phyloP scores from a whole-genome alignment of 1,139 yeast genomes.

The Taphrina confusa region DNA sequence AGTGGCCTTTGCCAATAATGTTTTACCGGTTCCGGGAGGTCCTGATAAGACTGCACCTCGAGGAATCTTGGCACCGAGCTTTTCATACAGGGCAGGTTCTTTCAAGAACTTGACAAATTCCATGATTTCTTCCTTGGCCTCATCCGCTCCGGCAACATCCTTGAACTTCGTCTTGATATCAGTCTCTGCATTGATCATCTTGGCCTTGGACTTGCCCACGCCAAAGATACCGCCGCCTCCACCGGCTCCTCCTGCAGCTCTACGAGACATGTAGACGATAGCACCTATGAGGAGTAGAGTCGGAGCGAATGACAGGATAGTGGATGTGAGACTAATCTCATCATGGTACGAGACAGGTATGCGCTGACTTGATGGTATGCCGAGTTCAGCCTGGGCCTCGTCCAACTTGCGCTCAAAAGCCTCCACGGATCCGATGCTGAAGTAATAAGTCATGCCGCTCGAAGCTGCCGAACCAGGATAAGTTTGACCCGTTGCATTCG shows the following conservation, averaged over 20 bases:
- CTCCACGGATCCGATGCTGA: constrained; percentile 89
- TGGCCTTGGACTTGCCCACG: constrained; percentile 54
- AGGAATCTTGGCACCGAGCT: constrained; percentile 93
- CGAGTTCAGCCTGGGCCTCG: constrained; percentile 68
- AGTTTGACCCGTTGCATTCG: constrained; percentile 52
- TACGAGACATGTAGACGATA: constrained; percentile 66
- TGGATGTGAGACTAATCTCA: constrained; percentile 64
- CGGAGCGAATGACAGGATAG: constrained; percentile 75
- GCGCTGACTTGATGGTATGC: constrained; percentile 63
- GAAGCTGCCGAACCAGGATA: constrained; percentile 39
- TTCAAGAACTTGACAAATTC: constrained; percentile 92
- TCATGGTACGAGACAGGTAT: constrained; percentile 81
- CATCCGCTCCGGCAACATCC: constrained; percentile 96
- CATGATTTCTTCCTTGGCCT: constrained; percentile 97
- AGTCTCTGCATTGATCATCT: constrained; percentile 86
- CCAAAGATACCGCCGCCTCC: constrained; percentile 60
- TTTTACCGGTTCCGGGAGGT: constrained; percentile 99
- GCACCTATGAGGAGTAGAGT: constrained; percentile 84
- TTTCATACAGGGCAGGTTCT: constrained; percentile 84
- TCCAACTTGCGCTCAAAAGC: constrained; percentile 84
- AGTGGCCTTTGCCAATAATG: constrained; percentile 94
- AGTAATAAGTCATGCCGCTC: constrained; percentile 50
- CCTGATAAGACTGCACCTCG: constrained; percentile 97
- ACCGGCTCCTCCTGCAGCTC: constrained; percentile 58
- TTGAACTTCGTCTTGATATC: constrained; percentile 83